These are phyloP conservation scores for Debaryomyces udenii DNA, from an alignment of 1,139 yeast genomes.

Conservation along the genomic window DNA sequence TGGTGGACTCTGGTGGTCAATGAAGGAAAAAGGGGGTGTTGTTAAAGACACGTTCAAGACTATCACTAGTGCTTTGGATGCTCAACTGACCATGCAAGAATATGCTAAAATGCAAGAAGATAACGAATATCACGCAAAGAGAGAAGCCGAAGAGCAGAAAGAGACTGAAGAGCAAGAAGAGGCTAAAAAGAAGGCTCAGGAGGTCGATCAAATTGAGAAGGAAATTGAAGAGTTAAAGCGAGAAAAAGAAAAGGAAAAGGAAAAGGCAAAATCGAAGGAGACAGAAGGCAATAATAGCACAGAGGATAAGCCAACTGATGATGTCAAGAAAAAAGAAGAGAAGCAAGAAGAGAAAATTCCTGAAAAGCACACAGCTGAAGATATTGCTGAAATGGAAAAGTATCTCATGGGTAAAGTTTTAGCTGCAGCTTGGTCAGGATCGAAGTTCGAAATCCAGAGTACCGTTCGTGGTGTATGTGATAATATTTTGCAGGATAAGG, in stretches of 20 bases:
- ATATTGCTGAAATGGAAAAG: constrained; percentile 83
- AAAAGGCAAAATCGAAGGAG: constrained; percentile 4
- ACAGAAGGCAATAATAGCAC: background rate
- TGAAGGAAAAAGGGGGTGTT: constrained; percentile 86
- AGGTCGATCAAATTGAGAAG: constrained; percentile 24
- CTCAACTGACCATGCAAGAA: constrained; percentile 86
- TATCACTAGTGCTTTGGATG: constrained; percentile 84
- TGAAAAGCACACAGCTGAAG: constrained; percentile 72
- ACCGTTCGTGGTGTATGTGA: constrained; percentile 88
- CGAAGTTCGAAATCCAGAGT: constrained; percentile 86
- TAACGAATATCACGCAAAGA: constrained; percentile 50
- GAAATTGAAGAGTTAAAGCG: constrained; percentile 23
- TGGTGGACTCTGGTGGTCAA: constrained; percentile 81
- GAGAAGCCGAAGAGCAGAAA: constrained; percentile 38
- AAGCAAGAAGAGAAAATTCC: constrained; percentile 31
- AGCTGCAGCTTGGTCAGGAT: constrained; percentile 97
- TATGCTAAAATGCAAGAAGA: constrained; percentile 69
- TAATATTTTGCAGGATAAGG: constrained; percentile 64
- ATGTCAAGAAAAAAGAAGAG: constrained; percentile 15
- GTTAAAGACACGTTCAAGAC: constrained; percentile 86
- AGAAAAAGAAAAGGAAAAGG: constrained; percentile 16
- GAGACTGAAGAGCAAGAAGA: constrained; percentile 25
- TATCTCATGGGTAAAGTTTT: constrained; percentile 85
- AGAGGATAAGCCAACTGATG: background rate
- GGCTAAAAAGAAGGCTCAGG: constrained; percentile 27